phyloP scores from a whole-genome alignment of 2,329 filamentous ascomycete genomes.

The Pseudocercospora musae region DNA sequence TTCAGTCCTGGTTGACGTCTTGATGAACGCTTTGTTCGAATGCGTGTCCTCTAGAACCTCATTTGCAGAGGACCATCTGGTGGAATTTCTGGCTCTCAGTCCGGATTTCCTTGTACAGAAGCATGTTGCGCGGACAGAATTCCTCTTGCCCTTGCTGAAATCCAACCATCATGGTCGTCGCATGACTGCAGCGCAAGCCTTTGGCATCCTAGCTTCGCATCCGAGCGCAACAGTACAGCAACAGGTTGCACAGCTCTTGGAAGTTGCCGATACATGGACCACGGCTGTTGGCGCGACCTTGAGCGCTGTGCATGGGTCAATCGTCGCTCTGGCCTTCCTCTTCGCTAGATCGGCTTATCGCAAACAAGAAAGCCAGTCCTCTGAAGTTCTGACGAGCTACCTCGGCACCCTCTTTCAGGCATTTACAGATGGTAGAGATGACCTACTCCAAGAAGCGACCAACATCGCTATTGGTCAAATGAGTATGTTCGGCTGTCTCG shows the following conservation, averaged over 20 bases:
- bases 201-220: constrained; percentile 75
- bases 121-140: constrained; percentile 49
- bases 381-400: constrained; percentile 35
- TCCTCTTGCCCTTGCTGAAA: constrained; percentile 59
- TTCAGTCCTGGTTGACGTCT: constrained; percentile 37
- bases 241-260: constrained; percentile 39
- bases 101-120: constrained; percentile 52
- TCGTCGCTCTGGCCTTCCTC: constrained; percentile 58
- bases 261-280: constrained; percentile 49
- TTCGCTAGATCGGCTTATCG: constrained; percentile 57
- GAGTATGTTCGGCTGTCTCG: constrained; percentile 57
- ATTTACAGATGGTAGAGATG: constrained; percentile 54
- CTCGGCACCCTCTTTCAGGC: constrained; percentile 50
- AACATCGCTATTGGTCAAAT: constrained; percentile 60
- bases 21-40: constrained; percentile 27
- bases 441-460: constrained; percentile 55
- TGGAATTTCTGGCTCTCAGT: constrained; percentile 55
- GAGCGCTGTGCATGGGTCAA: constrained; percentile 58
- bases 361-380: constrained; percentile 13
- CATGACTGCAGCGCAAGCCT: constrained; percentile 62
- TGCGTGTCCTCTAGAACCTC: constrained; percentile 24
- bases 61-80: constrained; percentile 40
- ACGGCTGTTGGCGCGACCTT: constrained; percentile 58
- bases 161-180: constrained; percentile 72
- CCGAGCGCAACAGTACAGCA: constrained; percentile 38